phyloP scores from a whole-genome alignment of 192 early-diverging fungal species.

The Podila minutissima region DNA sequence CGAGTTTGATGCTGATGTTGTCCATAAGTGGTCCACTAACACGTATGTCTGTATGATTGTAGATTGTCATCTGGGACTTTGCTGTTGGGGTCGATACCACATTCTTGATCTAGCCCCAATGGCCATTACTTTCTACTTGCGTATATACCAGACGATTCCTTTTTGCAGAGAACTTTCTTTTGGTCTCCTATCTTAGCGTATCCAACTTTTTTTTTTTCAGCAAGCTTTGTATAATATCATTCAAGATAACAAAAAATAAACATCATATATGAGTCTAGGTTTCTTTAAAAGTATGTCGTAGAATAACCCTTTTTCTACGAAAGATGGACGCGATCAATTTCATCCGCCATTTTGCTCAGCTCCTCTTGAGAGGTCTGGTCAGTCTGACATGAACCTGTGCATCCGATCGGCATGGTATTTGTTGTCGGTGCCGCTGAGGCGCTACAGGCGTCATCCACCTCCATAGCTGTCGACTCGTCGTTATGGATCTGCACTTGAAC shows the following conservation, averaged over 20 bases:
- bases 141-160: not conserved
- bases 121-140: not conserved
- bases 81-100: slow-evolving; percentile 66
- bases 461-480: not conserved
- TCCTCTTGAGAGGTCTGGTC: not conserved
- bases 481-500: slow-evolving; percentile 19
- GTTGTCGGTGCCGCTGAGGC: not conserved
- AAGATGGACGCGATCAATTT: slow-evolving; percentile 7
- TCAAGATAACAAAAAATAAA: too few species aligned
- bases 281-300: not conserved
- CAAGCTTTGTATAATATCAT: too few species aligned
- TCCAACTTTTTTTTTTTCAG: too few species aligned
- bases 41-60: not conserved
- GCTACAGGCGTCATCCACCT: not conserved
- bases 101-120: slow-evolving; percentile 50
- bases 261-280: too few species aligned
- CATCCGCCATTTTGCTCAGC: slow-evolving; percentile 8
- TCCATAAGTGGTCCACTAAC: not conserved
- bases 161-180: too few species aligned
- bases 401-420: slow-evolving; percentile 4
- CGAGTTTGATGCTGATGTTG: not conserved
- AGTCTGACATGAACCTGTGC: slow-evolving; percentile 35
- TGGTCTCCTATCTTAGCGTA: too few species aligned
- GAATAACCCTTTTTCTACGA: not conserved
- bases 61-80: slow-evolving; percentile 80